These are phyloP conservation scores for Penicillium turbatum DNA, from an alignment of 495 filamentous ascomycete genomes.

Conservation along the genomic window DNA sequence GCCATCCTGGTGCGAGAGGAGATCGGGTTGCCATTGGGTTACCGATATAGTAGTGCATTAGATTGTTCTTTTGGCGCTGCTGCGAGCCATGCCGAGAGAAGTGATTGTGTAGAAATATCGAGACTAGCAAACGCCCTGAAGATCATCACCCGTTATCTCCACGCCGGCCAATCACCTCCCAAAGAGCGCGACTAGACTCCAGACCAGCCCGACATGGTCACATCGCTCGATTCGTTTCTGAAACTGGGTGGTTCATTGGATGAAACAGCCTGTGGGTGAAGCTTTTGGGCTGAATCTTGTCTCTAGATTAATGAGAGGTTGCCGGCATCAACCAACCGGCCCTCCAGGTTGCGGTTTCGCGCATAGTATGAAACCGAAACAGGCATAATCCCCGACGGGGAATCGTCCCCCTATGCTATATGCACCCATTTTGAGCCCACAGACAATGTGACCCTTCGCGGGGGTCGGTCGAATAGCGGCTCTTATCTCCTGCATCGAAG, in stretches of 20 bases:
- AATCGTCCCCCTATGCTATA: constrained; percentile 3
- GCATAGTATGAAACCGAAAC: neutral
- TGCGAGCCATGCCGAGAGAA: neutral
- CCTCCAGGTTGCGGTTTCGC: neutral
- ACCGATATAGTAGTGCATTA: neutral
- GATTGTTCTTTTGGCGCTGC: neutral
- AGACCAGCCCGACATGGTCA: constrained; percentile 13
- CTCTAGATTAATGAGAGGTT: neutral
- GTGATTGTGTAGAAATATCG: neutral
- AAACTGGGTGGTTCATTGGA: constrained; percentile 11
- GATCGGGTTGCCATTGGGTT: neutral
- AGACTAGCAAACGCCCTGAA: constrained; percentile 12
- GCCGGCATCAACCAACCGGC: neutral
- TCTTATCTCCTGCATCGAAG: constrained; percentile 1
- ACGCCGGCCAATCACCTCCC: constrained; percentile 16
- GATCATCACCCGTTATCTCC: constrained; percentile 27
- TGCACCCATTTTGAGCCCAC: neutral
- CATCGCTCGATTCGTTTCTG: constrained; percentile 11
- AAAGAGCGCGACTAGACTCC: constrained; percentile 3
- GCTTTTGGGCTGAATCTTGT: constrained; percentile 1
- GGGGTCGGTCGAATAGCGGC: neutral
- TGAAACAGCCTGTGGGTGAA: constrained; percentile 1
- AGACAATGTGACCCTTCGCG: constrained; percentile 16
- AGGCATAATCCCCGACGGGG: constrained; percentile 6
- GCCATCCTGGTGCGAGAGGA: neutral